Evolutionary conservation across 108 stramenopile genomes (phyloP).

Genomic region (Phaeodactylum tricornutum): DNA sequence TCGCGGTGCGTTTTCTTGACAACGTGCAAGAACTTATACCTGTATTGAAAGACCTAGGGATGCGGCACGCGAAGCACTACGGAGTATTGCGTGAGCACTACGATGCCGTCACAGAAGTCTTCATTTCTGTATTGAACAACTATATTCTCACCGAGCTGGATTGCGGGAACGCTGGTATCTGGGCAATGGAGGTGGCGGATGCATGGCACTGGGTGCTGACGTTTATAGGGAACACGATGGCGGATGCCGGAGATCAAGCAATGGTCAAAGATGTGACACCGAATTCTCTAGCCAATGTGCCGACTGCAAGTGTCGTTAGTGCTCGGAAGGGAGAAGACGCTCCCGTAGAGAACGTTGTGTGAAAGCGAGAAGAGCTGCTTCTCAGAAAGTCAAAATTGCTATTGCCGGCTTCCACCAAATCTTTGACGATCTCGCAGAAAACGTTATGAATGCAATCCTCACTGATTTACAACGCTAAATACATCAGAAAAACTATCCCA

Average conservation of each 20-base stretch:
- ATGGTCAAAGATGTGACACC: no score
- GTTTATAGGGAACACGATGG: slow-evolving; percentile 4
- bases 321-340: no score
- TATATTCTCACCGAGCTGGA: slow-evolving; percentile 7
- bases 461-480: no score
- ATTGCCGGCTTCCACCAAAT: no score
- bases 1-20: slow-evolving; percentile 2
- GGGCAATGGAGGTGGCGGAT: slow-evolving; percentile 6
- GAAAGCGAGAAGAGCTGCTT: no score
- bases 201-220: slow-evolving; percentile 10
- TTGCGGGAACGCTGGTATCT: neutral
- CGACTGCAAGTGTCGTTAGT: no score
- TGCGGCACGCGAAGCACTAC: slow-evolving; percentile 1
- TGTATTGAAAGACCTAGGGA: slow-evolving; percentile 2
- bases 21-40: slow-evolving; percentile 3
- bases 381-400: no score
- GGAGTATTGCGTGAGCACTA: slow-evolving; percentile 7
- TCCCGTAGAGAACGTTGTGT: no score
- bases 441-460: no score
- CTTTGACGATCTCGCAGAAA: no score
- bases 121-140: slow-evolving; percentile 2
- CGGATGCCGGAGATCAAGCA: slow-evolving; percentile 12
- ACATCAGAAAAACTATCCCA: no score
- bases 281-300: no score
- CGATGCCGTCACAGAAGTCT: slow-evolving; percentile 8